Conservation (phyloP, 2,329 filamentous ascomycete genomes). For the Sclerotinia nivalis region DNA sequence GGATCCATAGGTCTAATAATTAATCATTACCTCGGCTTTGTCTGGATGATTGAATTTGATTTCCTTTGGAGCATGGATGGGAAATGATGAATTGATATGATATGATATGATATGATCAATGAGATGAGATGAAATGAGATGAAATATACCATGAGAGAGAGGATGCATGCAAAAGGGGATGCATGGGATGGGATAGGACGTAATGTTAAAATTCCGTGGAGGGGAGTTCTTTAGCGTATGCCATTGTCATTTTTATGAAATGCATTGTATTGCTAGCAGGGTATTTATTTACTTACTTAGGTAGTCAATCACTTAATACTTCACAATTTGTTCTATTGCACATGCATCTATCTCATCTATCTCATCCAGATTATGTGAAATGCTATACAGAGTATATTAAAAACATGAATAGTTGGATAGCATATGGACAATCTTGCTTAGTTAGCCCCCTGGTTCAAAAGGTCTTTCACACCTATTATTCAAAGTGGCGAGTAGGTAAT, state of each 20-base stretch:
- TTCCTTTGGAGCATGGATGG: background rate
- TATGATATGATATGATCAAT: background rate
- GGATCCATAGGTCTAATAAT: constrained; percentile 7
- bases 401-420: too few species aligned
- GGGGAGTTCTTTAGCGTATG: background rate
- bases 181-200: background rate
- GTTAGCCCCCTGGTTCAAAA: too few species aligned
- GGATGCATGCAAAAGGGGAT: constrained; percentile 7
- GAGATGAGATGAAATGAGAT: background rate
- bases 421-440: too few species aligned
- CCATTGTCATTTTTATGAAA: background rate
- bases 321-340: background rate
- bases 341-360: background rate
- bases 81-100: constrained; percentile 4
- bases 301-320: constrained; percentile 6
- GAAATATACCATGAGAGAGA: constrained; percentile 14
- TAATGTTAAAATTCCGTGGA: background rate
- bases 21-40: constrained; percentile 8
- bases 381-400: too few species aligned
- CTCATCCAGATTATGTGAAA: too few species aligned
- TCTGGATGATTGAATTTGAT: constrained; percentile 2
- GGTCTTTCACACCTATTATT: background rate
- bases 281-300: background rate
- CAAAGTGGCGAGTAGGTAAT: background rate
- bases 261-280: background rate